Percentiles rank a stretch among this genome's conserved stretches.
These are phyloP conservation scores for Plenodomus lindquistii DNA, from an alignment of 2,329 filamentous ascomycete genomes.

Conservation along the genomic window DNA sequence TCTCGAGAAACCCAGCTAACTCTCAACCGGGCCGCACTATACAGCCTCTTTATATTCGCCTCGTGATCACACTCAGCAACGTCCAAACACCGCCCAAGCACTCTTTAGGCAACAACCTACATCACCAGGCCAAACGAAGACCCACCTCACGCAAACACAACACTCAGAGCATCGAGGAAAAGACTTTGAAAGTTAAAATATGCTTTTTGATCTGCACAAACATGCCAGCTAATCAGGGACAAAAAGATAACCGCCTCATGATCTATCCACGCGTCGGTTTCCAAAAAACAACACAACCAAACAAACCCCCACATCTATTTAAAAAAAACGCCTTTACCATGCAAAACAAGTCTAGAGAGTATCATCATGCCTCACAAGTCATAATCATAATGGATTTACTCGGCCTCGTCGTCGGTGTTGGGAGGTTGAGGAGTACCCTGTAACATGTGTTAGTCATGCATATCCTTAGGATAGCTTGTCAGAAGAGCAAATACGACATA, in stretches of 20 bases:
- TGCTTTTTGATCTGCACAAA: conserved; percentile 15
- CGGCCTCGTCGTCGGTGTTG: conserved; percentile 48
- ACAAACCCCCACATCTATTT: conserved; percentile 15
- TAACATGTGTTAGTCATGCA: conserved; percentile 21
- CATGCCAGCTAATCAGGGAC: background rate
- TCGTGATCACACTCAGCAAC: too few relatives aligned
- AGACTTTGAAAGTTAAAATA: background rate
- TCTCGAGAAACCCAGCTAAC: too few relatives aligned
- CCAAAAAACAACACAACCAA: too few relatives aligned
- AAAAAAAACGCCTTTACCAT: conserved; percentile 14
- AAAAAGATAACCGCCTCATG: background rate
- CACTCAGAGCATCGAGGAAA: background rate
- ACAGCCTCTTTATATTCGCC: too few relatives aligned
- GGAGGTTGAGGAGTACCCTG: conserved; percentile 46
- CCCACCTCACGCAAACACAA: too few relatives aligned
- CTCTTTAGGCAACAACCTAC: too few relatives aligned
- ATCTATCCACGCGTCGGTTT: conserved; percentile 14
- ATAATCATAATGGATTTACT: conserved; percentile 22
- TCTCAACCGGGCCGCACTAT: too few relatives aligned
- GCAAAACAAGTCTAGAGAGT: conserved; percentile 23
- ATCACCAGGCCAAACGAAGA: too few relatives aligned
- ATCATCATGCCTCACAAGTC: conserved; percentile 9
- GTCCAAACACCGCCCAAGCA: too few relatives aligned
- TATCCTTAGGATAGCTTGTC: background rate
- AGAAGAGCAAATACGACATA: conserved; percentile 14